Conservation (phyloP, 2,329 filamentous ascomycete genomes). For the Lachnellula cervina region DNA sequence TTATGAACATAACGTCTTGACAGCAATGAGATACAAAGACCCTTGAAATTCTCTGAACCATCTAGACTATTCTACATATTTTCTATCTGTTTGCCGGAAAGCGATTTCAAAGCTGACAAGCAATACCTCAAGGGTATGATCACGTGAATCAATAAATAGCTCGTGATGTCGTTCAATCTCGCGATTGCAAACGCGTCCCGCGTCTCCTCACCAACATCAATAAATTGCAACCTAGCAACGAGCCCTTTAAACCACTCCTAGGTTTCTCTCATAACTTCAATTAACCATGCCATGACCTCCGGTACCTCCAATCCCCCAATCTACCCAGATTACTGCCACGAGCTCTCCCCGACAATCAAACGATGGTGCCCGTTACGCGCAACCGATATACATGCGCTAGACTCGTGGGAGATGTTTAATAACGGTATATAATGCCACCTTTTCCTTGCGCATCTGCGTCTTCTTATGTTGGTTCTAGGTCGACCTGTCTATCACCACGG, state of each 20-base stretch:
- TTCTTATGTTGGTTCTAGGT: constrained; percentile 33
- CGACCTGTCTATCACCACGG: constrained; percentile 60
- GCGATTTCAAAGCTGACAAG: neutral
- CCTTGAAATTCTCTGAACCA: neutral
- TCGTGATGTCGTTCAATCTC: constrained; percentile 3
- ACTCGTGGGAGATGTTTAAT: constrained; percentile 43
- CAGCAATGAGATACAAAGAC: neutral
- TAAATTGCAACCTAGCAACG: neutral
- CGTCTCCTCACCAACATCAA: constrained; percentile 12
- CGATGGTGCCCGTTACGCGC: constrained; percentile 54
- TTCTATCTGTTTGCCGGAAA: neutral
- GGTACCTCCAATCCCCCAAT: constrained; percentile 35
- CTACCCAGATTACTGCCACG: constrained; percentile 61
- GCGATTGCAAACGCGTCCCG: neutral
- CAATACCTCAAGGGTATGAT: neutral
- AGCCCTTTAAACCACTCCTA: neutral
- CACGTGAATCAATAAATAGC: neutral
- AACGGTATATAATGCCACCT: constrained; percentile 39
- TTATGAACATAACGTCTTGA: neutral
- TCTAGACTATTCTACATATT: neutral
- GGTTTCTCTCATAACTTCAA: neutral
- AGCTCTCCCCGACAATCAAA: constrained; percentile 55
- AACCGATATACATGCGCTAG: constrained; percentile 45
- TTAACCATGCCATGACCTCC: constrained; percentile 47
- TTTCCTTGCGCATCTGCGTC: neutral